These are phyloP conservation scores for Hemisphaericaspora lyxosophila DNA, from an alignment of 1,139 yeast species.

Conservation along the genomic window DNA sequence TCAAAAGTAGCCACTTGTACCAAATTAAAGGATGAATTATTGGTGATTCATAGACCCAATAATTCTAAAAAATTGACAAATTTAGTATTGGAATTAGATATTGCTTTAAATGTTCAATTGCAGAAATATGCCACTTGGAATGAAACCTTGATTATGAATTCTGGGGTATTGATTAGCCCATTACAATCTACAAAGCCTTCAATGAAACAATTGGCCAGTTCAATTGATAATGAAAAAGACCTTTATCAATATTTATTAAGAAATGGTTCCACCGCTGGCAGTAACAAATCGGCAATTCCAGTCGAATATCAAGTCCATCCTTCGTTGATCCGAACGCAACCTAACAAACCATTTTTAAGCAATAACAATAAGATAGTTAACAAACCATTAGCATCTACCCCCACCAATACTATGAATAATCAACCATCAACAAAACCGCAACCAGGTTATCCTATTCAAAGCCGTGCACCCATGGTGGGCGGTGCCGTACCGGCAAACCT, in stretches of 20 bases:
- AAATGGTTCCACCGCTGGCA: conserved; percentile 36
- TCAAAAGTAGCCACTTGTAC: conserved; percentile 73
- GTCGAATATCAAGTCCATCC: conserved; percentile 81
- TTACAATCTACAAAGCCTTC: conserved; percentile 56
- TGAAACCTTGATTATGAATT: conserved; percentile 78
- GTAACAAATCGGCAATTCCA: conserved; percentile 48
- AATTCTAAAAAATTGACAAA: conserved; percentile 72
- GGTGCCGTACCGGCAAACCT: background rate
- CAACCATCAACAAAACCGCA: no score
- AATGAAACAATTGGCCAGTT: conserved; percentile 72
- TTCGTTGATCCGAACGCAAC: conserved; percentile 46
- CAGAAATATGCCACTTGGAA: conserved; percentile 86
- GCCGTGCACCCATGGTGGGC: no score
- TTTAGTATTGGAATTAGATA: conserved; percentile 80
- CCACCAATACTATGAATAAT: conserved; percentile 12
- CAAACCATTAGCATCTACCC: background rate
- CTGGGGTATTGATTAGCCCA: conserved; percentile 83
- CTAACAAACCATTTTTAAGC: conserved; percentile 42
- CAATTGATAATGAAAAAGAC: conserved; percentile 81
- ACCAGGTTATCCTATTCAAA: background rate
- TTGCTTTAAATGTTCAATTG: conserved; percentile 83
- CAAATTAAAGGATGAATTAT: conserved; percentile 69
- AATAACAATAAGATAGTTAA: conserved; percentile 16
- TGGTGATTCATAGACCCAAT: conserved; percentile 74
- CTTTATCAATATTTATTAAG: conserved; percentile 66